Conservation (phyloP, 2,329 filamentous ascomycete genomes). For the Sporothrix pallida region DNA sequence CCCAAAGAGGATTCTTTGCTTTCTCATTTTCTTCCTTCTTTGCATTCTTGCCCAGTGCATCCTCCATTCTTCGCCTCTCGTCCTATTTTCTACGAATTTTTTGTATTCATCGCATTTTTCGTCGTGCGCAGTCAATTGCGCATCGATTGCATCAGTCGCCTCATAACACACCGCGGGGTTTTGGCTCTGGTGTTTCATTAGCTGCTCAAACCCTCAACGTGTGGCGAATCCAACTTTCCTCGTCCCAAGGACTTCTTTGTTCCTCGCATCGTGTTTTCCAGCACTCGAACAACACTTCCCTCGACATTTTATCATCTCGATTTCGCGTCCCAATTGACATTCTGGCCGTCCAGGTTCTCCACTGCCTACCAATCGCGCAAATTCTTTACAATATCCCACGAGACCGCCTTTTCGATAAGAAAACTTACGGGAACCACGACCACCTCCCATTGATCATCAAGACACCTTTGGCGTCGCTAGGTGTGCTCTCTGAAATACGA, state of each 20-base stretch:
- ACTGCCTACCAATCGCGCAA: neutral
- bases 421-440: neutral
- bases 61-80: neutral
- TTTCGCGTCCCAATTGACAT: neutral
- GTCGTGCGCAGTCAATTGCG: constrained; percentile 15
- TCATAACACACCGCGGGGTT: constrained; percentile 14
- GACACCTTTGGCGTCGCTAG: constrained; percentile 26
- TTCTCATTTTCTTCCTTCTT: neutral
- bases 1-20: neutral
- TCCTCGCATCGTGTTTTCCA: neutral
- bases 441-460: neutral
- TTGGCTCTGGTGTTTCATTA: constrained; percentile 1
- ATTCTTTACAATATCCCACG: neutral
- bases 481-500: constrained; percentile 27
- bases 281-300: neutral
- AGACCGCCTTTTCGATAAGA: neutral
- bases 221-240: constrained; percentile 1
- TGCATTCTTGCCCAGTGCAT: neutral
- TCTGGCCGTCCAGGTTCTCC: neutral
- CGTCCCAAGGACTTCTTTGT: neutral
- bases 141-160: constrained; percentile 12
- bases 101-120: neutral
- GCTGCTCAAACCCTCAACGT: neutral
- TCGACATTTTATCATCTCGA: neutral
- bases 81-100: neutral